Conservation (phyloP, 495 filamentous ascomycete genomes). For the Penicillium antarcticum region DNA sequence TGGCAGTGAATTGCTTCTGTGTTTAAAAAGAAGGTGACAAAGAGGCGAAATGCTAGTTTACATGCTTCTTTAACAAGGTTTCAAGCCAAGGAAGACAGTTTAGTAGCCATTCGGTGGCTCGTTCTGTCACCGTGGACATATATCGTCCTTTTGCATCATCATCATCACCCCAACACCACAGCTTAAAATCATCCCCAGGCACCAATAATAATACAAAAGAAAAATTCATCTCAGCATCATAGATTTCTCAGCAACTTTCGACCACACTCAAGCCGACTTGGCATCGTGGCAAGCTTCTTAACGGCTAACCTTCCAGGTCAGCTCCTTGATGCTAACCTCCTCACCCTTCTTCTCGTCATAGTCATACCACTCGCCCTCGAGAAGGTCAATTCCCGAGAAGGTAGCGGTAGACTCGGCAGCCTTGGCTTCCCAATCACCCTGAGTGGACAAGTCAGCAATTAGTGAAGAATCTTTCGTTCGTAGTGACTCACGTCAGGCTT, state of each 20-base stretch:
- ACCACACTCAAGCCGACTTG: background rate
- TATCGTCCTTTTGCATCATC: background rate
- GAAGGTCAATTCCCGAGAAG: conserved; percentile 76
- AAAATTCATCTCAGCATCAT: background rate
- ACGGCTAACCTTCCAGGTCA: conserved; percentile 78
- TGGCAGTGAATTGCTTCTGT: too few relatives aligned
- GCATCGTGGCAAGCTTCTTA: background rate
- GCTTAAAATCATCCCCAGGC: background rate
- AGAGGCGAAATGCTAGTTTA: background rate
- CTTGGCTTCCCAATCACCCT: conserved; percentile 88
- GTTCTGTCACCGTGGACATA: background rate
- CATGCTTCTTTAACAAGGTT: too few relatives aligned
- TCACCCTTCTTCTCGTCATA: conserved; percentile 79
- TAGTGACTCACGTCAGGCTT: conserved; percentile 66
- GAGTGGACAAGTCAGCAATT: background rate
- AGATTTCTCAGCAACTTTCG: background rate
- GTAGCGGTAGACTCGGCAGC: conserved; percentile 73
- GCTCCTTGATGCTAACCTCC: conserved; percentile 86
- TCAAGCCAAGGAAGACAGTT: too few relatives aligned
- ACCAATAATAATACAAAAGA: conserved; percentile 14
- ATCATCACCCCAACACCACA: background rate
- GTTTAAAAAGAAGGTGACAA: too few relatives aligned
- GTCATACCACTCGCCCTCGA: conserved; percentile 87
- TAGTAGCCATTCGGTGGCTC: background rate
- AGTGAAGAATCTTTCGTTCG: background rate